Percentiles rank a stretch among this genome's conserved stretches.
These are phyloP conservation scores for Rhizodiscina lignyota DNA, from an alignment of 495 filamentous ascomycete species.

Conservation along the genomic window DNA sequence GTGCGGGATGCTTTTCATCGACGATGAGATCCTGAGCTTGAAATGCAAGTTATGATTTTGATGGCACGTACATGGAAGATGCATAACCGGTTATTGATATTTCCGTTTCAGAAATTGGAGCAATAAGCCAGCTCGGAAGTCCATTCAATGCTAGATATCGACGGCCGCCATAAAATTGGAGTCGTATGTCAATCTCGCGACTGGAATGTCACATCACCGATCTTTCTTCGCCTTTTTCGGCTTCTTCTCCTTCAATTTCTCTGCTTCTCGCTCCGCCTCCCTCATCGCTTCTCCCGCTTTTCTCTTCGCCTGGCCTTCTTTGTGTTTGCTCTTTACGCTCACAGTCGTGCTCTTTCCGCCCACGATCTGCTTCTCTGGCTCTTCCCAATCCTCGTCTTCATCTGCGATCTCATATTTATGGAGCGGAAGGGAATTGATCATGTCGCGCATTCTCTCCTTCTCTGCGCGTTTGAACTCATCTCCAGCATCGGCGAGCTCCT, in stretches of 20 bases:
- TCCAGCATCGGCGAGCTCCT: slow-evolving; percentile 73
- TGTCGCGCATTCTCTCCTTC: slow-evolving; percentile 58
- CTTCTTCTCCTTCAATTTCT: slow-evolving; percentile 30
- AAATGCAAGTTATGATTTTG: no score
- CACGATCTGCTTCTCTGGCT: slow-evolving; percentile 62
- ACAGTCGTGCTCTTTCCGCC: slow-evolving; percentile 54
- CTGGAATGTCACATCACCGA: no score
- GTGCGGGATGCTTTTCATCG: no score
- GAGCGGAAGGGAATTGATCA: slow-evolving; percentile 79
- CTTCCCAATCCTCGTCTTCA: slow-evolving; percentile 51
- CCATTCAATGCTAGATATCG: no score
- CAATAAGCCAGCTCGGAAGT: no score
- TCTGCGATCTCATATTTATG: slow-evolving; percentile 79
- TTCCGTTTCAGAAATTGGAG: no score
- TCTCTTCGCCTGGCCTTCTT: slow-evolving; percentile 42
- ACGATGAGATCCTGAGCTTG: no score
- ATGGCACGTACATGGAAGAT: no score
- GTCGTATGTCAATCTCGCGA: no score
- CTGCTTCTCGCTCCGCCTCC: slow-evolving; percentile 44
- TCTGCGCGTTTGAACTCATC: slow-evolving; percentile 54
- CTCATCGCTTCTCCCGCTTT: slow-evolving; percentile 59
- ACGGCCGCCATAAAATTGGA: no score
- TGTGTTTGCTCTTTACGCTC: slow-evolving; percentile 60
- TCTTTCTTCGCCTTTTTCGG: slow-evolving; percentile 41
- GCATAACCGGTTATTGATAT: no score